Evolutionary conservation across 75 land plant genomes (phyloP), one percentile per base, ranked within the genome.

Genomic region (Isoetes taiwanensis): DNA sequence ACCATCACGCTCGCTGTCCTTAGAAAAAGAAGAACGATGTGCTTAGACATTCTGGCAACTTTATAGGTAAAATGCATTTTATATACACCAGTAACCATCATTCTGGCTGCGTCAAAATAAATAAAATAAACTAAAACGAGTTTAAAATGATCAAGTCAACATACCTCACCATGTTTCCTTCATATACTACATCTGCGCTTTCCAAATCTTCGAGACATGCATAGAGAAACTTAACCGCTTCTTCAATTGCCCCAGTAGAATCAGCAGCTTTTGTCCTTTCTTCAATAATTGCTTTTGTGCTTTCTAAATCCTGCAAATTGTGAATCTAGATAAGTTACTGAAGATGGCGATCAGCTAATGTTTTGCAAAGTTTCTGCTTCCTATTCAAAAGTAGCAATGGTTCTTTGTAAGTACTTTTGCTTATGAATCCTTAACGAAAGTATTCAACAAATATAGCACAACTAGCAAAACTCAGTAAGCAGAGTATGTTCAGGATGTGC

Each of bases 191-290:
- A 5, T 43, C 57, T 54, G 62, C 72, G 24, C 62, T 16, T 38
- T 70, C 72, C 24, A 70, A 42, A 43, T 70, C 72, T 46, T 70
- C 72, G 28, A 70, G 39, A 19, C 65, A 62, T 41, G 58, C 59
- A 46, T 63, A 70, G 0, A 70, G 66, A 28, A 70, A 70, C 25
- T 55, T 41, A 23, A 70, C 59, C n/a, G 72, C 72, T 20, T 53
- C 66, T 24, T 70, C 67, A 2, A 34, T 53, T 17, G 46, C 32
- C 14, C 63, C 41, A 2, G 17, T 34, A 8, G 52, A 61, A 29
- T 61, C 56, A 42, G 41, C 11, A 4, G 32, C 32, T 34, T 26
- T 61, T 43, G 30, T 61, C 30, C 46, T 41, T 41, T 61, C 54
- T 28, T 61, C 28, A 23, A 61, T 61, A 32, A 4, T n/a, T 6